Evolutionary conservation across 139 green algal genomes (phyloP), one percentile per base, ranked within the genome.

Genomic region (Chlorella sp.): DNA sequence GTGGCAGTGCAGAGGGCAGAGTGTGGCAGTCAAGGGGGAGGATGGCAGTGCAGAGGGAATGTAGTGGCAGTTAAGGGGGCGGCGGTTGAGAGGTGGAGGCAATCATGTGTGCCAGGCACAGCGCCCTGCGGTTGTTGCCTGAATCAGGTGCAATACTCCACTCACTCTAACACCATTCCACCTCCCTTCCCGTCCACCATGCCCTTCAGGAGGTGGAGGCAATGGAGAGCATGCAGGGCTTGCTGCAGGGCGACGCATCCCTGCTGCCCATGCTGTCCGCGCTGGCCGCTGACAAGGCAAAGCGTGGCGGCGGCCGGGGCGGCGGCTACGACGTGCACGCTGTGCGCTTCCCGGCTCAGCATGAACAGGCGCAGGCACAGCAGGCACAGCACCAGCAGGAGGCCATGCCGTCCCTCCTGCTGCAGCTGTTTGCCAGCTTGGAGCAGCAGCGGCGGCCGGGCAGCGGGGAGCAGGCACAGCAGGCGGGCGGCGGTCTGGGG

Each of bases 321-420:
- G 68, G 30, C 69, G 36, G 69, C 0, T 30, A 32, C 12, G 63
- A 30, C 26, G 28, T 30, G 63, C 63, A 69, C 28, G 63, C 63
- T 11, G 69, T 55, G 36, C 36, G 69, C 69, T 60, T 9, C 51
- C 51, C 2, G 51, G 44, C 7, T 11, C 7, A 55, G 44, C 44
- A 55, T 7, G 11, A 68, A 69, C 69, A 83, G 81, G 28, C 36
- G 86, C 38, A 69, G 60, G 25, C 63, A 16, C 38, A 84, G 73
- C 74, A 68, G 73, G 73, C 85, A 51, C 87, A 89, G 74, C 86
- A 85, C 72, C 75, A 68, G 76, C 51, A 60, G 51, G 51, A 60
- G 51, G 51, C 51, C 11, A 60, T 51, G 34, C 69, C 69, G 21
- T 75, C 69, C 36, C 38, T 75, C 7, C 69, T 75, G 32, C 38